Conservation (phyloP, 257 asterid species). For the Plectranthus barbatus region DNA sequence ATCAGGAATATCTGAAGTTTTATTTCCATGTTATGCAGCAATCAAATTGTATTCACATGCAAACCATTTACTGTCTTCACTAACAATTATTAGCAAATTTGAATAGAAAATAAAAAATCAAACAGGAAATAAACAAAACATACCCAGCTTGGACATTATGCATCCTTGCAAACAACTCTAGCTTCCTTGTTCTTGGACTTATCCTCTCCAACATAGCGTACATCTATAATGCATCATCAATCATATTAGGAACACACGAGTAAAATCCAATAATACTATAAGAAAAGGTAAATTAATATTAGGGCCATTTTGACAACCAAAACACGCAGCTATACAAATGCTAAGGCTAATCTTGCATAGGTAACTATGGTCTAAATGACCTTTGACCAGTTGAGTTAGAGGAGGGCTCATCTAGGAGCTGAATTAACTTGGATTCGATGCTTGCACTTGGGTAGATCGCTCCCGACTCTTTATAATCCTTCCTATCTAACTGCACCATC, state of each 20-base stretch:
- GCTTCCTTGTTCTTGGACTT: slow-evolving; percentile 93
- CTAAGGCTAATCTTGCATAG: too few relatives aligned
- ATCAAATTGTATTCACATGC: not conserved
- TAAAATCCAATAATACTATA: not conserved
- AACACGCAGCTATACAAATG: too few relatives aligned
- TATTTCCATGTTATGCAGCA: slow-evolving; percentile 6
- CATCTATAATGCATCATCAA: slow-evolving; percentile 44
- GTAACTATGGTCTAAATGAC: not conserved
- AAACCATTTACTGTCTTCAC: not conserved
- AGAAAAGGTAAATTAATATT: not conserved
- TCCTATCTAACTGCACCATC: not conserved
- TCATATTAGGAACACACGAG: slow-evolving; percentile 9
- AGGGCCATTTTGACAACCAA: not conserved
- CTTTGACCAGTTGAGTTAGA: not conserved
- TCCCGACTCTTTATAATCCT: too few relatives aligned
- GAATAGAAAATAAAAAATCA: not conserved
- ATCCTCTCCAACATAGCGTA: slow-evolving; percentile 90
- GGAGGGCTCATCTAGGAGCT: too few relatives aligned
- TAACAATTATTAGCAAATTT: not conserved
- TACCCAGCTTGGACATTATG: slow-evolving; percentile 94
- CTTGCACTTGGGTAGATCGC: too few relatives aligned
- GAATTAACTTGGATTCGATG: too few relatives aligned
- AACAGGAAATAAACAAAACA: slow-evolving; percentile 21
- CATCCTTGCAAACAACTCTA: slow-evolving; percentile 96
- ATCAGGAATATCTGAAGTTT: not conserved